phyloP scores from a whole-genome alignment of 73 alveolate species.

The Paramecium tetraurelia region DNA sequence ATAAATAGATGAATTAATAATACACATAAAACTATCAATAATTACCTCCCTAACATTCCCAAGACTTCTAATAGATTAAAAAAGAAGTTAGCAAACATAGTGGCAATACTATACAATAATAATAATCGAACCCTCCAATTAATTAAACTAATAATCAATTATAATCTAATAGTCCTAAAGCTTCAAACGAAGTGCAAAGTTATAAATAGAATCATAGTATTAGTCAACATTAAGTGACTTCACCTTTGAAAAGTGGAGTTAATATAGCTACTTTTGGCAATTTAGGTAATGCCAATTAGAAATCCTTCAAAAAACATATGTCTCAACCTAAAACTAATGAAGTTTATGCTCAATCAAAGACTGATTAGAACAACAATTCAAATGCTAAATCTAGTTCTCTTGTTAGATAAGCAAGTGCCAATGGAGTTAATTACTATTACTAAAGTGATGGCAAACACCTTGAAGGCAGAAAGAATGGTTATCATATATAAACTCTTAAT shows the following conservation, averaged over 20 bases:
- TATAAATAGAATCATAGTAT: not conserved
- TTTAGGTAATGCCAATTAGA: not conserved
- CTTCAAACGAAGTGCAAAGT: not conserved
- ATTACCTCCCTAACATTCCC: not conserved
- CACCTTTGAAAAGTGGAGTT: not conserved
- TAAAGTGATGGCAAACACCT: not conserved
- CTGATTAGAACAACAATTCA: not conserved
- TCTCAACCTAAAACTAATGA: not conserved
- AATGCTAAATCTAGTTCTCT: not conserved
- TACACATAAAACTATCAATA: not conserved
- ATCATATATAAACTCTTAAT: not conserved
- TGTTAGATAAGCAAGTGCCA: not conserved
- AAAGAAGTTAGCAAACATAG: not conserved
- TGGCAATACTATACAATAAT: not conserved
- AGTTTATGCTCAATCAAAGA: not conserved
- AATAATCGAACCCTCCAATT: not conserved
- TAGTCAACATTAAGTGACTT: not conserved
- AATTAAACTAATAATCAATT: not conserved
- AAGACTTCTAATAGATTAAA: not conserved
- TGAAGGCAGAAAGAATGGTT: not conserved
- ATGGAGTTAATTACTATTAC: not conserved
- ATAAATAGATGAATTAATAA: not conserved
- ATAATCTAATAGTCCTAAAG: not conserved
- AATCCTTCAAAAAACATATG: not conserved
- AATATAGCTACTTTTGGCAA: not conserved